These are phyloP conservation scores for Tricholoma sp. DNA, from an alignment of 768 basidiomycete genomes.

Conservation along the genomic window DNA sequence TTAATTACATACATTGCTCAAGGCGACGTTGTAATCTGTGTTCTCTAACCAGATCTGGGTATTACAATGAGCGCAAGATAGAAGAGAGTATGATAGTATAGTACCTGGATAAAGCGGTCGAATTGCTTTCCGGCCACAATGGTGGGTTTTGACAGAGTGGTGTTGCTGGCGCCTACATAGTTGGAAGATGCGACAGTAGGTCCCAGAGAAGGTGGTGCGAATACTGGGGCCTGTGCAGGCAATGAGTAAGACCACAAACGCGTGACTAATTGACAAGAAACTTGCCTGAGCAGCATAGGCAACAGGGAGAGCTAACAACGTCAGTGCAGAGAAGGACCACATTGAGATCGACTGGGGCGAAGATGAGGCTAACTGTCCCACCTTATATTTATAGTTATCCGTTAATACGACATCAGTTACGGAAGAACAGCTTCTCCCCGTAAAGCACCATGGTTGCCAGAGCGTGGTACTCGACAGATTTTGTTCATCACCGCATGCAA, in stretches of 20 bases:
- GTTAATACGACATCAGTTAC: not conserved
- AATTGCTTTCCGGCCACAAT: conserved; percentile 22
- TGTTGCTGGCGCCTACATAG: not conserved
- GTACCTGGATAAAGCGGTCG: conserved; percentile 20
- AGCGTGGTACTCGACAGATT: too few species aligned
- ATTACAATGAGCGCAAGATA: not conserved
- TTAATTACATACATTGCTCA: conserved; percentile 13
- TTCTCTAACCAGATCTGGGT: conserved; percentile 58
- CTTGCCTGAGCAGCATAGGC: not conserved
- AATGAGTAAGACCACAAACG: not conserved
- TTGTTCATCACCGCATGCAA: too few species aligned
- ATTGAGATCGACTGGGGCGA: not conserved
- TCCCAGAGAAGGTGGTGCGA: not conserved
- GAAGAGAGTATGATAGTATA: not conserved
- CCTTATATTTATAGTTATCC: not conserved
- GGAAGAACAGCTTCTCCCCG: not conserved
- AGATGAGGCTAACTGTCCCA: too few species aligned
- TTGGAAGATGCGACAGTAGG: not conserved
- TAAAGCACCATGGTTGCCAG: too few species aligned
- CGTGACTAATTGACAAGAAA: not conserved
- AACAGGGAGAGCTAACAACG: not conserved
- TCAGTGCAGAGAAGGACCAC: not conserved
- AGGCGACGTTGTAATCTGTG: conserved; percentile 39
- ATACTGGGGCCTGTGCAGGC: not conserved
- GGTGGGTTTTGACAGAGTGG: not conserved